A percentile compares a stretch with the other conserved stretches of the same genome.
These are phyloP conservation scores for Podospora didyma DNA, from an alignment of 495 filamentous ascomycete species.

Conservation along the genomic window DNA sequence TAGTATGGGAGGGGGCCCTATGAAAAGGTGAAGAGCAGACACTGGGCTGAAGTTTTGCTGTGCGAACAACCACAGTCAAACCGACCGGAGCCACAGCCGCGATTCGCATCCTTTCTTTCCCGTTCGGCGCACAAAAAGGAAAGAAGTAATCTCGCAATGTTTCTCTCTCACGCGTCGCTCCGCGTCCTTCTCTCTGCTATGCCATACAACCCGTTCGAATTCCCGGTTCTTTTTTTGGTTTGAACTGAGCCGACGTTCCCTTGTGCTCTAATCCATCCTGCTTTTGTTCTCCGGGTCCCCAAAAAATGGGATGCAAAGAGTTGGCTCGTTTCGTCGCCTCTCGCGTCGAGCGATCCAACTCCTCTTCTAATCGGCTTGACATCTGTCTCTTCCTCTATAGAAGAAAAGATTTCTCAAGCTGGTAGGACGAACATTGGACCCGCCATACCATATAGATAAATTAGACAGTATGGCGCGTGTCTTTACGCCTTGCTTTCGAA, in stretches of 20 bases:
- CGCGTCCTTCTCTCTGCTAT: conserved; percentile 6
- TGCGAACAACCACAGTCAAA: not conserved
- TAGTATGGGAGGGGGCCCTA: not conserved
- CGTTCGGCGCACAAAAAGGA: not conserved
- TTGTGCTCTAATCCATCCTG: conserved; percentile 5
- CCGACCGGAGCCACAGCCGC: not conserved
- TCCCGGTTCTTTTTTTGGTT: conserved; percentile 13
- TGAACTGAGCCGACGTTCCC: conserved; percentile 10
- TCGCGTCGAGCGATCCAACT: not conserved
- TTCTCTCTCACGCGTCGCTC: not conserved
- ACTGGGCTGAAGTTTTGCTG: not conserved
- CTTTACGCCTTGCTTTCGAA: conserved; percentile 8
- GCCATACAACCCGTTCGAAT: conserved; percentile 15
- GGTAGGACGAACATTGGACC: not conserved
- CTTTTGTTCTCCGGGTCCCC: not conserved
- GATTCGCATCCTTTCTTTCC: not conserved
- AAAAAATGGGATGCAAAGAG: not conserved
- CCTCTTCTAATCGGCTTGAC: not conserved
- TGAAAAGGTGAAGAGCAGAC: not conserved
- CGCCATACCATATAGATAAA: conserved; percentile 19
- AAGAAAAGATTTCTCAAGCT: not conserved
- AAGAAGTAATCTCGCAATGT: conserved; percentile 11
- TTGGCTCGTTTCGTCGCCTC: not conserved
- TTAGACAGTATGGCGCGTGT: conserved; percentile 27
- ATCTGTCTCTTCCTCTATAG: not conserved